These are phyloP conservation scores for Jatropha podagrica DNA, from an alignment of 441 rosid species.

Conservation along the genomic window DNA sequence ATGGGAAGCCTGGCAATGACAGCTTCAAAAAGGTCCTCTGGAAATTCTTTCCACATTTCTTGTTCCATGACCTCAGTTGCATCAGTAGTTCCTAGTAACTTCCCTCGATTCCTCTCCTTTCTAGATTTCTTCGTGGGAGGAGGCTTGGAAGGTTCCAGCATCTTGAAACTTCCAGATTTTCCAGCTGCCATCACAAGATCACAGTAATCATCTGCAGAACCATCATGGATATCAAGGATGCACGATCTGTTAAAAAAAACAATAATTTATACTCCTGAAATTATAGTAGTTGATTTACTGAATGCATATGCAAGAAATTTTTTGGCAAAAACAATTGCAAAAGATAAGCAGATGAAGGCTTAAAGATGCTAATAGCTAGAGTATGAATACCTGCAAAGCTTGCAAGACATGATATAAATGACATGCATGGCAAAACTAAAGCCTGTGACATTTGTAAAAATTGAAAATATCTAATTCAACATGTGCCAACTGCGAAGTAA, in stretches of 20 bases:
- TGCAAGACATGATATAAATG: not conserved
- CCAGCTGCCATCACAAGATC: slow-evolving; percentile 74
- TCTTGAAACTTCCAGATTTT: slow-evolving; percentile 59
- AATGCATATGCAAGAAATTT: not conserved
- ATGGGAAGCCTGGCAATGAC: slow-evolving; percentile 90
- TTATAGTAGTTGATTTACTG: not conserved
- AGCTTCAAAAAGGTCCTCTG: slow-evolving; percentile 90
- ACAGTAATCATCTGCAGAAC: slow-evolving; percentile 64
- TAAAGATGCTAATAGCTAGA: not conserved
- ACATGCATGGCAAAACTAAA: not conserved
- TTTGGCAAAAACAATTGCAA: not conserved
- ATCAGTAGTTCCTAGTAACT: slow-evolving; percentile 36
- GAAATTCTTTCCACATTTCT: slow-evolving; percentile 91
- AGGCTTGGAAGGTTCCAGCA: slow-evolving; percentile 70
- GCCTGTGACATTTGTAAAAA: not conserved
- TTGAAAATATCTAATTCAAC: not conserved
- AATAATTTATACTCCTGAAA: slow-evolving; percentile 7
- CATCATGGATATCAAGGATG: slow-evolving; percentile 53
- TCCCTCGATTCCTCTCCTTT: slow-evolving; percentile 67
- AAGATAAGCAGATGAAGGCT: not conserved
- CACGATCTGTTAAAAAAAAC: slow-evolving; percentile 57
- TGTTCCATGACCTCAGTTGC: slow-evolving; percentile 63
- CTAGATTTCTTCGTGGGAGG: slow-evolving; percentile 70
- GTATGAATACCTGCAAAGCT: not conserved
- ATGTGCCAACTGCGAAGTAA: not conserved